Percentiles rank a stretch among this genome's conserved stretches.
These are phyloP conservation scores for Suillus brevipes DNA, from an alignment of 768 basidiomycete genomes.

Conservation along the genomic window DNA sequence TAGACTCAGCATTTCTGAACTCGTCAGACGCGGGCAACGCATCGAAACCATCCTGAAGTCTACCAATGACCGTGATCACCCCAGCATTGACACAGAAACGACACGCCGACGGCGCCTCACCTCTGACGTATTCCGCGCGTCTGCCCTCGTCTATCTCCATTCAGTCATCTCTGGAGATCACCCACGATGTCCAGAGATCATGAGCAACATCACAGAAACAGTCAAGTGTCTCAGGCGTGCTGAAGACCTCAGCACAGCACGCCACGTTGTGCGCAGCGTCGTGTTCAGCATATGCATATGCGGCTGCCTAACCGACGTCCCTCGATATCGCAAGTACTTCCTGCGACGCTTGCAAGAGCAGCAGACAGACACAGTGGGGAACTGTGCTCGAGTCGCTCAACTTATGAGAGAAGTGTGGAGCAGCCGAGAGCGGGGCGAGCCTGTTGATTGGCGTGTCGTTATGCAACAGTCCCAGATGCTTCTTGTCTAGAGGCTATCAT, in stretches of 20 bases:
- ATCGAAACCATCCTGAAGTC: constrained; percentile 46
- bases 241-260: constrained; percentile 38
- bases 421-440: constrained; percentile 34
- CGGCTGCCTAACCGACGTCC: constrained; percentile 64
- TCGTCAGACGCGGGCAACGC: constrained; percentile 51
- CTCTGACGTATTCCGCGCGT: constrained; percentile 69
- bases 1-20: constrained; percentile 55
- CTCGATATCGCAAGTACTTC: constrained; percentile 43
- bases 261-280: constrained; percentile 70
- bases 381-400: constrained; percentile 51
- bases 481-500: constrained; percentile 45
- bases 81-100: constrained; percentile 3
- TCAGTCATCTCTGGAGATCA: constrained; percentile 74
- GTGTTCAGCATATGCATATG: constrained; percentile 78
- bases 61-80: constrained; percentile 1
- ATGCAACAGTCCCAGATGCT: constrained; percentile 49
- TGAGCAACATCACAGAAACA: constrained; percentile 51
- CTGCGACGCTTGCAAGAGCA: constrained; percentile 49
- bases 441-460: constrained; percentile 63
- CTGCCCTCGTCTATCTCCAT: constrained; percentile 75
- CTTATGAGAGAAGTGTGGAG: constrained; percentile 64
- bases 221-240: constrained; percentile 48
- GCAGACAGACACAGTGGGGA: constrained; percentile 58
- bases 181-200: constrained; percentile 65
- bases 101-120: constrained; percentile 44